phyloP scores from a whole-genome alignment of 371 early-diverging fungal species.

The Rhizomucor pusillus region DNA sequence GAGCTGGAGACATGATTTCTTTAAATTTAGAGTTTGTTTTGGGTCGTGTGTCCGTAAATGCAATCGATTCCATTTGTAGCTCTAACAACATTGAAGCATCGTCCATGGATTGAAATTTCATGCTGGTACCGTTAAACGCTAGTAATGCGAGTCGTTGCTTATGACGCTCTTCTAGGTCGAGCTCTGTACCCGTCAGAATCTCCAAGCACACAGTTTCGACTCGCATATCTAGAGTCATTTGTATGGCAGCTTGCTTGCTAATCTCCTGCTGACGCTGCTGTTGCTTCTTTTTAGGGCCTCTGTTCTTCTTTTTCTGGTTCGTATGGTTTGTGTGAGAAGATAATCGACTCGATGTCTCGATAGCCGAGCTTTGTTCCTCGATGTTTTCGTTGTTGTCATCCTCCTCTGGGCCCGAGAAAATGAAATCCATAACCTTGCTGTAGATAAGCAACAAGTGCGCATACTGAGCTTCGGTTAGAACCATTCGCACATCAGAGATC shows the following conservation, averaged over 20 bases:
- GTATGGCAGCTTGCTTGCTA: background rate
- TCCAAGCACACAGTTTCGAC: constrained; percentile 28
- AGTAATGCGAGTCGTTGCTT: constrained; percentile 45
- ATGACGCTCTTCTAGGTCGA: constrained; percentile 13
- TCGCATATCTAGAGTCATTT: constrained; percentile 21
- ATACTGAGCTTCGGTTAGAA: constrained; percentile 80
- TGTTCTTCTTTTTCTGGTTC: background rate
- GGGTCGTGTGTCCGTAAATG: constrained; percentile 77
- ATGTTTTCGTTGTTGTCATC: constrained; percentile 8
- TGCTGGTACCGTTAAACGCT: constrained; percentile 49
- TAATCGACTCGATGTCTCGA: background rate
- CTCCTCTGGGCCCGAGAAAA: constrained; percentile 43
- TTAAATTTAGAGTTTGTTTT: constrained; percentile 74
- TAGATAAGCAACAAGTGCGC: constrained; percentile 66
- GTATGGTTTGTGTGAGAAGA: background rate
- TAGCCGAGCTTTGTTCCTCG: background rate
- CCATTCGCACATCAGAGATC: constrained; percentile 77
- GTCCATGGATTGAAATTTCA: constrained; percentile 65
- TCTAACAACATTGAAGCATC: constrained; percentile 75
- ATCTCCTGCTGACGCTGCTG: background rate
- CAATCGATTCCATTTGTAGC: constrained; percentile 67
- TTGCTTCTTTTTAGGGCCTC: background rate
- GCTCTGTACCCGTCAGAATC: constrained; percentile 60
- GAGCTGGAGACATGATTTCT: constrained; percentile 75
- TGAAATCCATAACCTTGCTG: constrained; percentile 49